Base-by-base conservation (phyloP, 371 early-diverging fungal species). In the Blakeslea trispora region DNA sequence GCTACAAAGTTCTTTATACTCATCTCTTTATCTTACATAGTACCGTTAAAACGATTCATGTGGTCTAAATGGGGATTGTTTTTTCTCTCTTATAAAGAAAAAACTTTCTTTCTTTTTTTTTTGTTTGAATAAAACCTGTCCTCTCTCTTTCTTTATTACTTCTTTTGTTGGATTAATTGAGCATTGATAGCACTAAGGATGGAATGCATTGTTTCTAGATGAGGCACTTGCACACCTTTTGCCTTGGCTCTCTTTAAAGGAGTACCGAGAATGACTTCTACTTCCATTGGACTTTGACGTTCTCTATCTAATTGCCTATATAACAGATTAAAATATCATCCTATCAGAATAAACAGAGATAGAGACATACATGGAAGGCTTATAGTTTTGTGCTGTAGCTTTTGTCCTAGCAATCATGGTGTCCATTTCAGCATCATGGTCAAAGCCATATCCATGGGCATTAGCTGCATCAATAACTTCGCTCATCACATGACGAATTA, bases 391-490 rank as follows among this genome's bases (percentile, higher is more conserved):
- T 11, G 79, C 82, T 6, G 82, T 76, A 0, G 64, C 56, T 11
- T 57, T 48, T 10, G 86, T 85, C 23, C 69, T 72, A 10, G 42
- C 46, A 51, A 88, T 69, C 72, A 85, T 81, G 0, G 31, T 54
- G 0, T 74, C 58, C 37, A 82, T 66, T 37, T 80, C 65, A 5
- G 71, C 72, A 14, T 81, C 61, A 13, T 68, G 68, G 49, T 79
- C 65, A 23, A 69, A 79, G 8, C 71, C 64, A 42, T 86, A 75
- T 2, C 81, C 79, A 32, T 66, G 58, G 5, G 75, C 79, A 35
- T 73, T 84, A n/a, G 85, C 82, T 2, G 75, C 67, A 0, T 58
- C 61, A 45, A 85, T 82, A 5, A 89, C 74, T 48, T 93, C 93
- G 0, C 24, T 28, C 86, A 90, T 92, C 11, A 85, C 50, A 8